phyloP scores from a whole-genome alignment of 768 basidiomycete genomes.

The Psilocybe tampanensis region DNA sequence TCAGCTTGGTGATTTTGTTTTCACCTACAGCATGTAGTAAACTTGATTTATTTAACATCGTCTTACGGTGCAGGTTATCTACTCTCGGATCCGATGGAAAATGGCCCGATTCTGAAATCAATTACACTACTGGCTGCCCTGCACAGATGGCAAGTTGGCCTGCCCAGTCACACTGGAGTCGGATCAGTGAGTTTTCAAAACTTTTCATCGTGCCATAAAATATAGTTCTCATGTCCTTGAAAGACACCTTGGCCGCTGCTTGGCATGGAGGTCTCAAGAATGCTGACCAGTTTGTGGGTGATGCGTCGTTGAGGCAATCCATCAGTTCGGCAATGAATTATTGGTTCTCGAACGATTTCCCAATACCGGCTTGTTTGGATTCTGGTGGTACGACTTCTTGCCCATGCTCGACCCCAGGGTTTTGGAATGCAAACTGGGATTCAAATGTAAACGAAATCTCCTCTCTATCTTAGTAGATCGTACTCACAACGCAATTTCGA shows the following conservation, averaged over 20 bases:
- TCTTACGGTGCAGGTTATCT: conserved; percentile 50
- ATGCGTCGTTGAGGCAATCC: conserved; percentile 35
- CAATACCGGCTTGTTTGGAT: conserved; percentile 50
- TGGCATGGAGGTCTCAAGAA: conserved; percentile 50
- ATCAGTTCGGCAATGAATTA: conserved; percentile 53
- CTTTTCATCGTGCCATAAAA: too few species aligned
- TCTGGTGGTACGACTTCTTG: conserved; percentile 50
- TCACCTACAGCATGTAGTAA: too few species aligned
- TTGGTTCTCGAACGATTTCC: conserved; percentile 65
- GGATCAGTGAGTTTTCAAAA: conserved; percentile 41
- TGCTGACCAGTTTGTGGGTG: conserved; percentile 37
- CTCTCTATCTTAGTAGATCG: too few species aligned
- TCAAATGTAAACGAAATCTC: conserved; percentile 40
- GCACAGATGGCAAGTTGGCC: conserved; percentile 71
- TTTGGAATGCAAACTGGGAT: conserved; percentile 67
- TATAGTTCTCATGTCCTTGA: neutral
- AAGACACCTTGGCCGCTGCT: conserved; percentile 51
- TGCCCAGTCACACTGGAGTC: conserved; percentile 57
- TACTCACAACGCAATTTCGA: neutral
- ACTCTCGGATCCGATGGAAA: conserved; percentile 48
- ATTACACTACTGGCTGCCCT: conserved; percentile 61
- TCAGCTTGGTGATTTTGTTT: conserved; percentile 30
- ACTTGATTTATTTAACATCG: neutral
- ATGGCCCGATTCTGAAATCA: conserved; percentile 54
- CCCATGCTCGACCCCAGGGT: conserved; percentile 52